A percentile compares a stretch with the other conserved stretches of the same genome.
Evolutionary conservation across 148 eudicot species (phyloP).

Genomic region (Heliamphora exappendiculata): DNA sequence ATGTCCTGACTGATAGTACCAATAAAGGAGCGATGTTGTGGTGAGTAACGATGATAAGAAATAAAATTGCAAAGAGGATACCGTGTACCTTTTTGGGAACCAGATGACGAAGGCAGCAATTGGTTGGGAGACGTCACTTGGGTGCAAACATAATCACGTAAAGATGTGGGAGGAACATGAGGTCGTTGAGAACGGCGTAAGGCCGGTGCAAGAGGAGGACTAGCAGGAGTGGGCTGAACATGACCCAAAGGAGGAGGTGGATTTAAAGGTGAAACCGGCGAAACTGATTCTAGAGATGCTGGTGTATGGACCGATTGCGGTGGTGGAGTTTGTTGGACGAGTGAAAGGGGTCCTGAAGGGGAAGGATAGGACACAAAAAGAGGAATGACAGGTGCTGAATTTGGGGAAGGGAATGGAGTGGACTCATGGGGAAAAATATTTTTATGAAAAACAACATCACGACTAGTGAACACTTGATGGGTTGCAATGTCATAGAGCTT

Average conservation of each 20-base stretch:
- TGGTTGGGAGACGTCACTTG: not conserved
- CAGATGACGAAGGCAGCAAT: not conserved
- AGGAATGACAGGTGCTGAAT: not conserved
- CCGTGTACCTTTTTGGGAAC: not conserved
- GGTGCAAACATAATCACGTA: not conserved
- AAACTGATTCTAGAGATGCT: not conserved
- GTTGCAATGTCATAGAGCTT: not conserved
- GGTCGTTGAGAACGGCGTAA: not conserved
- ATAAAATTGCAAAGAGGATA: not conserved
- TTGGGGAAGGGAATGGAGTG: not conserved
- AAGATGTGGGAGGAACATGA: not conserved
- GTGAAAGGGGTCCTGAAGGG: not conserved
- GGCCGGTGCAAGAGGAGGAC: not conserved
- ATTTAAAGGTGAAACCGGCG: not conserved
- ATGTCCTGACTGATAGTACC: not conserved
- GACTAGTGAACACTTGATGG: not conserved
- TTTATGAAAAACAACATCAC: not conserved
- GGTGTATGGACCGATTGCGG: not conserved
- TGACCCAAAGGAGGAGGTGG: not conserved
- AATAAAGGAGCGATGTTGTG: not conserved
- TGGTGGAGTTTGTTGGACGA: not conserved
- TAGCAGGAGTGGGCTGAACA: not conserved
- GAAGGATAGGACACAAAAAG: not conserved
- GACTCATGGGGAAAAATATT: not conserved
- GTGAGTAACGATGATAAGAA: conserved; percentile 3